Evolutionary conservation across 2,329 filamentous ascomycete species (phyloP), one percentile per base, ranked within the genome.

Genomic region (Sarocladium strictum): DNA sequence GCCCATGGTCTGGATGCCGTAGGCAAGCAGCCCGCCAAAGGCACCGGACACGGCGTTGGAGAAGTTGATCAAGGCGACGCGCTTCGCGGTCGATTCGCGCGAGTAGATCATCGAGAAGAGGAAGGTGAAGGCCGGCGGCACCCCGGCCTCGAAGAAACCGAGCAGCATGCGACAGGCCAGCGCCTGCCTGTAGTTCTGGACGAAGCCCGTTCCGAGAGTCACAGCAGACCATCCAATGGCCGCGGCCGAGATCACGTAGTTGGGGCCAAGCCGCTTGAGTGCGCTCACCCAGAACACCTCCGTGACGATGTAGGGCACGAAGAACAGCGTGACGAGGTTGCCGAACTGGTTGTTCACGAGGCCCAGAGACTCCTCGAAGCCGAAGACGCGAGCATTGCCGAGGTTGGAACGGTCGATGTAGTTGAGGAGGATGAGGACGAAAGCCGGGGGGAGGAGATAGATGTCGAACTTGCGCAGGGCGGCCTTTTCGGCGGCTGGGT

Each of bases 261-360:
- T 59, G 12, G 63, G 61, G 1, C 57, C 55, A 56, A 69, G 32
- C 45, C 62, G 43, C 51, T 64, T 63, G 23, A 67, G 53, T n/a
- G 61, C 54, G 24, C 58, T 50, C 29, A 60, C 62, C 52, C 60
- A 61, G 21, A 57, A 63, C 0, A 83, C 72, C 62, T 83, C 80
- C 55, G 81, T 69, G 29, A 78, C 65, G 53, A 81, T 71, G 65
- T 83, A 83, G 54, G 79, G 63, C 57, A 83, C 76, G 67, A 81
- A 83, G 68, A 83, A 81, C 56, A 81, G 75, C 43, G 78, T 80
- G 3, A 84, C 78, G 3, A 79, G 77, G 29, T 78, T 75, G 63
- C 89, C 84, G 64, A 84, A 89, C 62, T 88, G 54, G 86, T 87
- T 76, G 9, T 77, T 75, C 32, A 69, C 64, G 58, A 89, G 69